Conservation (phyloP, 148 eudicot species). For the Camellia granthamiana region DNA sequence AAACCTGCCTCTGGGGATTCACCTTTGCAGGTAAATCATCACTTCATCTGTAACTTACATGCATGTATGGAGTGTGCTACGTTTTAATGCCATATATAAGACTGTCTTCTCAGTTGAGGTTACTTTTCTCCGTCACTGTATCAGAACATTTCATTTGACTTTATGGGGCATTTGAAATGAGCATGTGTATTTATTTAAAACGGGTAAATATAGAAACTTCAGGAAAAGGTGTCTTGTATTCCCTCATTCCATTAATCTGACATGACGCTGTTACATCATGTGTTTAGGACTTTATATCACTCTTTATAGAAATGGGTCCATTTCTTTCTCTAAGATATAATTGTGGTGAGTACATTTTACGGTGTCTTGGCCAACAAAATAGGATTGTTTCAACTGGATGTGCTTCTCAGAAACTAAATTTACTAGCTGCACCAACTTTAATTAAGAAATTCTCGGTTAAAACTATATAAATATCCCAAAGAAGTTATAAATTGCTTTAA, state of each 20-base stretch:
- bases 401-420: no score
- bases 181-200: neutral
- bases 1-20: conserved; percentile 93
- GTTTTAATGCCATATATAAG: neutral
- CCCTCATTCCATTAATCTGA: no score
- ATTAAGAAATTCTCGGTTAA: neutral
- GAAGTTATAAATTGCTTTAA: no score
- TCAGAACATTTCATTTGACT: neutral
- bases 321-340: neutral
- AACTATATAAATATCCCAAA: no score
- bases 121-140: neutral
- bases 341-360: neutral
- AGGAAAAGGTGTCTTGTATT: neutral
- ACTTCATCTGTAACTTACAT: neutral
- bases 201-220: no score
- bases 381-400: neutral
- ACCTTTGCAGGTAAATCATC: conserved; percentile 67
- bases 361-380: neutral
- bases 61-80: neutral
- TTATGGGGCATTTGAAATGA: neutral
- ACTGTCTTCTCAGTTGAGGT: neutral
- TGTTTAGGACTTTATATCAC: neutral
- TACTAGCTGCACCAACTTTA: neutral
- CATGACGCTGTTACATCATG: neutral
- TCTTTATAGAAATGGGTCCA: neutral